A percentile compares a stretch with the other conserved stretches of the same genome.
phyloP scores from a whole-genome alignment of 2,329 filamentous ascomycete genomes.

The Colletotrichum sp. region DNA sequence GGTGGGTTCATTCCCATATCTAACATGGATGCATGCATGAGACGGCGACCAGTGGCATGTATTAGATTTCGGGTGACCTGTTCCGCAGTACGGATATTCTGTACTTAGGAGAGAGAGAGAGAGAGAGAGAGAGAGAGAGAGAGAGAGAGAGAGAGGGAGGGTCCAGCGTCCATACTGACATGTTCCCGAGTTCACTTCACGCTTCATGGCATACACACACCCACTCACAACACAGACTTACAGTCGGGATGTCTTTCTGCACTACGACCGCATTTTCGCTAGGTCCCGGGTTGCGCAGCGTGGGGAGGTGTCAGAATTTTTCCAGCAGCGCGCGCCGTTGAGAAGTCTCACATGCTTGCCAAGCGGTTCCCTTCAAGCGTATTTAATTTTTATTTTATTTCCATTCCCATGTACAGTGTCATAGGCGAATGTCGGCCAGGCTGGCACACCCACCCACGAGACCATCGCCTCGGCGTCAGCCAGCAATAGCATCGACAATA shows the following conservation, averaged over 20 bases:
- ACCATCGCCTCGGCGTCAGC: background rate
- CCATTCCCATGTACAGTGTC: background rate
- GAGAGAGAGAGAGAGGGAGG: background rate
- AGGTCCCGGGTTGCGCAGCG: background rate
- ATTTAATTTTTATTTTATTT: background rate
- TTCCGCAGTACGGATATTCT: background rate
- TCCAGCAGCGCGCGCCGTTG: background rate
- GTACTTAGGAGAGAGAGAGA: too few relatives aligned
- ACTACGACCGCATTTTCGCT: background rate
- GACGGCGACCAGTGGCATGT: background rate
- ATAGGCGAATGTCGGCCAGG: background rate
- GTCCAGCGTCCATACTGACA: background rate
- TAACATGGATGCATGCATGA: background rate
- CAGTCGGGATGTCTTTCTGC: background rate
- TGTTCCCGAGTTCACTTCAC: background rate
- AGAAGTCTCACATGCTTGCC: conserved; percentile 11
- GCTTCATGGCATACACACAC: background rate
- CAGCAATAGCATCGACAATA: background rate
- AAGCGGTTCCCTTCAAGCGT: background rate
- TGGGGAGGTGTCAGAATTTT: background rate
- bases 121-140: too few relatives aligned
- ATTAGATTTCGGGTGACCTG: background rate
- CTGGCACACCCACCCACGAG: background rate
- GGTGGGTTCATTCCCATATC: background rate
- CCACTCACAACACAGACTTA: background rate